These are phyloP conservation scores for Pichia kudriavzevii DNA, from an alignment of 1,139 yeast species.

Conservation along the genomic window DNA sequence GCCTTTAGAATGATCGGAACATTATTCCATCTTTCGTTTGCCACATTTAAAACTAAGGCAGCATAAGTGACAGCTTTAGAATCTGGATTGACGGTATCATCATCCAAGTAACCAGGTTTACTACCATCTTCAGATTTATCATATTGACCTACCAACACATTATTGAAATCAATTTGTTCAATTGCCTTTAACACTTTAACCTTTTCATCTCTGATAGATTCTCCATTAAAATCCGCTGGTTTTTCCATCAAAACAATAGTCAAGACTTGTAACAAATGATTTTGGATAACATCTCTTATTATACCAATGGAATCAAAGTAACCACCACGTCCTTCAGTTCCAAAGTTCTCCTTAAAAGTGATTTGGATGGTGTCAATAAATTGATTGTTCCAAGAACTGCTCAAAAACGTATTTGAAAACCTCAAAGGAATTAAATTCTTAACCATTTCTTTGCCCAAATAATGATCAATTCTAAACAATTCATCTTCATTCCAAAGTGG, in stretches of 20 bases:
- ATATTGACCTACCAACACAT: slow-evolving; percentile 84
- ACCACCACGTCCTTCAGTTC: slow-evolving; percentile 98
- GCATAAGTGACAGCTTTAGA: slow-evolving; percentile 92
- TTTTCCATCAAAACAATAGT: slow-evolving; percentile 93
- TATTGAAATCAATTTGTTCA: slow-evolving; percentile 54
- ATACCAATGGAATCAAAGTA: slow-evolving; percentile 94
- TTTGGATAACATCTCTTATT: slow-evolving; percentile 97
- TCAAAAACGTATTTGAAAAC: slow-evolving; percentile 80
- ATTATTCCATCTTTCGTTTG: slow-evolving; percentile 97
- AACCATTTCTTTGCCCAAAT: slow-evolving; percentile 96
- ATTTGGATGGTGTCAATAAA: slow-evolving; percentile 76
- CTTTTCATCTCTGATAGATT: slow-evolving; percentile 91
- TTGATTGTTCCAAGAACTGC: slow-evolving; percentile 80
- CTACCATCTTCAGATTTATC: slow-evolving; percentile 74
- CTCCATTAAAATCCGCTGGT: slow-evolving; percentile 85
- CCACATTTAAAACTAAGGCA: slow-evolving; percentile 67
- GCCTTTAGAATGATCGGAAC: slow-evolving; percentile 95
- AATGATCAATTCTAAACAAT: slow-evolving; percentile 92
- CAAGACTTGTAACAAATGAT: slow-evolving; percentile 87
- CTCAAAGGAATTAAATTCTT: slow-evolving; percentile 83
- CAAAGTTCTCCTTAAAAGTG: slow-evolving; percentile 91
- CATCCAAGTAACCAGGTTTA: slow-evolving; percentile 88
- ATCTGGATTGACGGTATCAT: slow-evolving; percentile 74
- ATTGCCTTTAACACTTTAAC: slow-evolving; percentile 85
- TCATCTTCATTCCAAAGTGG: slow-evolving; percentile 90